Base-by-base conservation (phyloP, 2,329 filamentous ascomycete species). In the Hypoxylon sp. region DNA sequence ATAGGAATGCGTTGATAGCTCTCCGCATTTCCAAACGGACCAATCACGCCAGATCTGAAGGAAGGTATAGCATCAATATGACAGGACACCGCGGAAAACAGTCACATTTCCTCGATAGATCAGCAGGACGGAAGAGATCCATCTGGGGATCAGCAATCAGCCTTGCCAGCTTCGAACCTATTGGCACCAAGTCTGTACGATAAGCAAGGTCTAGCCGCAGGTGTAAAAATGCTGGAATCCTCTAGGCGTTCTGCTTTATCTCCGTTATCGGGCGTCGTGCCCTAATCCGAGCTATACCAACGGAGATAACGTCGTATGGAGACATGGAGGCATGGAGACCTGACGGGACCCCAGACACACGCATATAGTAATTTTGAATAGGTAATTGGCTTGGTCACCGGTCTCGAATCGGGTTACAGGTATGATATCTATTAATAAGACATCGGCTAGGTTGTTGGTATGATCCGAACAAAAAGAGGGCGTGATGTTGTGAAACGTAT, bases 261-360 rank as follows among this genome's bases (percentile, higher is more conserved):
- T 74, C 72, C 72, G 72, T 73, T 73, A 74, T 74, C 72, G 72
- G 72, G 64, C 57, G 63, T 67, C 50, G 60, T 59, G 58, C 30
- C 43, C 37, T 55, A 25, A 51, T 32, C 52, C 51, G 46, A 56
- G 57, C 55, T 61, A 52, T 64, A 47, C 61, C 53, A 61, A 60
- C 63, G 65, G 56, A 73, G 65, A 71, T 70, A 69, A 70, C 58
- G 61, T 64, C 65, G 60, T 62, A 67, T 66, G 51, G 56, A 56
- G 23, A 48, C 51, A 27, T n/a, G n/a, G n/a, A n/a, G n/a, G n/a
- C n/a, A 53, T 50, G 30, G 56, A 27, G 53, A 64, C 56, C 34
- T 61, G 57, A 61, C 56, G 37, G 48, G 39, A 41, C 27, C 45
- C 9, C 25, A 48, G 52, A 53, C 39, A 39, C 47, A 57, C 43